These are phyloP conservation scores for Moelleriella libera DNA, from an alignment of 2,329 filamentous ascomycete genomes.

Conservation along the genomic window DNA sequence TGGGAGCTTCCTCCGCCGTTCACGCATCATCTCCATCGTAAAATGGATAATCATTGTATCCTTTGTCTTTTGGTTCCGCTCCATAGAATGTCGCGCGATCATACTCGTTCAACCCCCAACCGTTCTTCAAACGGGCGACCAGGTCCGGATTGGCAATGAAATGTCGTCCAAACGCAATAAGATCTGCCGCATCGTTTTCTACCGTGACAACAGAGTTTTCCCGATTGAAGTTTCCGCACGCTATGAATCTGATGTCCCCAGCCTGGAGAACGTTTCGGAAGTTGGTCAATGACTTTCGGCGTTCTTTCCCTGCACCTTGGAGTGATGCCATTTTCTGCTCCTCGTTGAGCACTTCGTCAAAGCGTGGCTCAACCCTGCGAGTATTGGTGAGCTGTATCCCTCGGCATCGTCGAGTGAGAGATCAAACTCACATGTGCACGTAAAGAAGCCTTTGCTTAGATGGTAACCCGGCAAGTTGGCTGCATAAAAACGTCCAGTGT, in stretches of 20 bases:
- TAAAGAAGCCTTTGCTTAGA: conserved; percentile 21
- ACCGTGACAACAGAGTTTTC: conserved; percentile 24
- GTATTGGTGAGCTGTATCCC: not conserved
- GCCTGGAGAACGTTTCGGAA: conserved; percentile 26
- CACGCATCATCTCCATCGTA: not conserved
- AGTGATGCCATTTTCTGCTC: conserved; percentile 25
- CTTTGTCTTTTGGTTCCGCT: conserved; percentile 8
- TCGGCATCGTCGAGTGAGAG: not conserved
- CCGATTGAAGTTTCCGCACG: conserved; percentile 31
- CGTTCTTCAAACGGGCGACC: conserved; percentile 12
- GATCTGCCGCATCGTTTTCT: conserved; percentile 15
- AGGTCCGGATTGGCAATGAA: conserved; percentile 17
- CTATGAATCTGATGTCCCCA: conserved; percentile 26
- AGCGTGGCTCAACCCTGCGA: conserved; percentile 28
- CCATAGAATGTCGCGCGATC: conserved; percentile 16
- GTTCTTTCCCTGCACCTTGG: conserved; percentile 5
- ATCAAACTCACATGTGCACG: conserved; percentile 25
- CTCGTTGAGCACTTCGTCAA: conserved; percentile 30
- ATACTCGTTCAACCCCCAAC: conserved; percentile 12
- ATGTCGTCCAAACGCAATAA: conserved; percentile 15
- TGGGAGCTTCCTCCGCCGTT: too few relatives aligned
- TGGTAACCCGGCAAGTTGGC: conserved; percentile 18
- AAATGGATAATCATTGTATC: conserved; percentile 15
- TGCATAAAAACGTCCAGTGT: conserved; percentile 22
- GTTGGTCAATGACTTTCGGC: conserved; percentile 15